A percentile compares a stretch with the other conserved stretches of the same genome.
Evolutionary conservation across 768 basidiomycete species (phyloP).

Genomic region (Clathrus columnatus): DNA sequence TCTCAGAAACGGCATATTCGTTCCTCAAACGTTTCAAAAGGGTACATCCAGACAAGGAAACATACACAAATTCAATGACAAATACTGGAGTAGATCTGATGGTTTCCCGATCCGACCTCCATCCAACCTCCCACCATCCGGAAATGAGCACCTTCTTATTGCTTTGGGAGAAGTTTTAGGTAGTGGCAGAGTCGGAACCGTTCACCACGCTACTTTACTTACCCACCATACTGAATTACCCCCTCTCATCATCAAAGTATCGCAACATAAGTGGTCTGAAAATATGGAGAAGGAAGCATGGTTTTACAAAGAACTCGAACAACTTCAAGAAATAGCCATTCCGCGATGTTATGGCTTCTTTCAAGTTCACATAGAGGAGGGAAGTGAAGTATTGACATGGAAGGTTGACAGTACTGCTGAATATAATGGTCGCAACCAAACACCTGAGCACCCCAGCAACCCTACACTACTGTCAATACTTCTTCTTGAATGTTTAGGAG

Average conservation of each 20-base stretch:
- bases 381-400: background rate
- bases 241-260: background rate
- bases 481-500: background rate
- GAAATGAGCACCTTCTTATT: background rate
- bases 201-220: background rate
- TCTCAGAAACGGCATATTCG: background rate
- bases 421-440: background rate
- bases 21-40: background rate
- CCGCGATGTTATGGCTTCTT: conserved; percentile 9
- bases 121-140: background rate
- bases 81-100: background rate
- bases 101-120: background rate
- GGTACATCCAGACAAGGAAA: background rate
- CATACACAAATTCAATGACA: background rate
- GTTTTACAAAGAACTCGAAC: conserved; percentile 11
- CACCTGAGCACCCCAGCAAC: background rate
- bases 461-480: background rate
- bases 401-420: background rate
- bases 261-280: background rate
- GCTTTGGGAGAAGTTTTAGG: background rate
- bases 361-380: background rate
- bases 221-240: background rate
- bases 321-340: conserved; percentile 5
- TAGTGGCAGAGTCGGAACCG: background rate
- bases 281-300: conserved; percentile 4